phyloP scores from a whole-genome alignment of 192 early-diverging fungal genomes.

The Coemansia guatemalensis region DNA sequence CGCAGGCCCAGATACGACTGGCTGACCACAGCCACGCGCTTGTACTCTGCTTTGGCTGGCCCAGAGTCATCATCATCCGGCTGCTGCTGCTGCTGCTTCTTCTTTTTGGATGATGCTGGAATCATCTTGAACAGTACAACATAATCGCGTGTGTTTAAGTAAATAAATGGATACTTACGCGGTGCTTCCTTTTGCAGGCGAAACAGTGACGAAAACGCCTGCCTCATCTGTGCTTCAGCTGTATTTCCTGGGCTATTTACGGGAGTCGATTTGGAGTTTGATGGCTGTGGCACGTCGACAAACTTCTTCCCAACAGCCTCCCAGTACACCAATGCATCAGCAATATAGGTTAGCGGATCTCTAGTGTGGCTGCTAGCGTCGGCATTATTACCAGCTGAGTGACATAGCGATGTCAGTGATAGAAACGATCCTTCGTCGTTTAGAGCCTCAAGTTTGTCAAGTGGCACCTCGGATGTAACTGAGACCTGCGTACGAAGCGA shows the following conservation, averaged over 20 bases:
- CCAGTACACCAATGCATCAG: constrained; percentile 36
- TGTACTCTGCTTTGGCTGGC: not conserved
- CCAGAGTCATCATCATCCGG: not conserved
- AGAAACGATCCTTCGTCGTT: constrained; percentile 19
- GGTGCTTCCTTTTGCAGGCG: constrained; percentile 28
- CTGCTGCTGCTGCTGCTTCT: constrained; percentile 6
- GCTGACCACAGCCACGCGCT: constrained; percentile 34
- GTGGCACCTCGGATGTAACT: constrained; percentile 14
- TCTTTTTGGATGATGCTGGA: not conserved
- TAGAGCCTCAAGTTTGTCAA: constrained; percentile 15
- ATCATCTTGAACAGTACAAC: constrained; percentile 36
- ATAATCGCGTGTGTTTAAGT: constrained; percentile 32
- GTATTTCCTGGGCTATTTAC: not conserved
- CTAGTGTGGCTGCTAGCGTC: not conserved
- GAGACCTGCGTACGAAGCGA: constrained; percentile 44
- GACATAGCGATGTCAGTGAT: constrained; percentile 25
- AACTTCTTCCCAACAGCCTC: constrained; percentile 14
- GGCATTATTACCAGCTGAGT: no score
- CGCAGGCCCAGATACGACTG: constrained; percentile 42
- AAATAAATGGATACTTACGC: constrained; percentile 34
- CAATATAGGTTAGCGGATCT: constrained; percentile 17
- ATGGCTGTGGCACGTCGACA: not conserved
- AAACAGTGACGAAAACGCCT: constrained; percentile 31
- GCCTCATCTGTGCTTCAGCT: constrained; percentile 19
- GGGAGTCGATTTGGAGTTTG: not conserved